Conservation (phyloP, 805 yeast species). For the Candida maris region DNA sequence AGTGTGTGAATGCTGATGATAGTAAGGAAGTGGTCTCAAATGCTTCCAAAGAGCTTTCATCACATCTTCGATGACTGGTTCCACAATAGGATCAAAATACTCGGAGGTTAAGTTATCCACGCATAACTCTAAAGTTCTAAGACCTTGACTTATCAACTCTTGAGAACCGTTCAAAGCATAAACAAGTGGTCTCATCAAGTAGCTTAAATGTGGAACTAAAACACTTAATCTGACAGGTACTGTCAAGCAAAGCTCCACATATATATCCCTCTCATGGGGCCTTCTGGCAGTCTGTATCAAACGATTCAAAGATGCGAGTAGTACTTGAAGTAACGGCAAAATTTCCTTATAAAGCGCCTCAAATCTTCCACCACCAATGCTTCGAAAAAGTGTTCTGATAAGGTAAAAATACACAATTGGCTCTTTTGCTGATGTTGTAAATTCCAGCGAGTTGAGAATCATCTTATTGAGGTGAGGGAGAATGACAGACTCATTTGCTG, state of each 20-base stretch:
- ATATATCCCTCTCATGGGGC: conserved; percentile 88
- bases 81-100: conserved; percentile 94
- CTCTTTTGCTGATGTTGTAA: conserved; percentile 82
- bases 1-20: conserved; percentile 92
- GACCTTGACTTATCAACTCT: conserved; percentile 90
- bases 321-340: conserved; percentile 81
- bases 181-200: conserved; percentile 86
- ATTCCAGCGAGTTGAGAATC: conserved; percentile 72
- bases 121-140: conserved; percentile 90
- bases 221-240: conserved; percentile 95
- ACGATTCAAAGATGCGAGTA: conserved; percentile 80
- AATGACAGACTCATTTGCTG: conserved; percentile 80
- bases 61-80: conserved; percentile 92
- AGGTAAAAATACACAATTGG: conserved; percentile 87
- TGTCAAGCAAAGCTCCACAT: conserved; percentile 90
- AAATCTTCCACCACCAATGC: conserved; percentile 95
- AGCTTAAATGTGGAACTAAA: conserved; percentile 86
- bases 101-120: conserved; percentile 96
- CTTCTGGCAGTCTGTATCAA: conserved; percentile 78
- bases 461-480: conserved; percentile 84
- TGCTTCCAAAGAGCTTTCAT: conserved; percentile 92
- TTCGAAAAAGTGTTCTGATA: conserved; percentile 83
- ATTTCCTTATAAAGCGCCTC: conserved; percentile 91
- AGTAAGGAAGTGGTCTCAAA: conserved; percentile 86
- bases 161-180: conserved; percentile 86